Conservation (phyloP, 2,329 filamentous ascomycete genomes). For the Ilyonectria mors-panacis region DNA sequence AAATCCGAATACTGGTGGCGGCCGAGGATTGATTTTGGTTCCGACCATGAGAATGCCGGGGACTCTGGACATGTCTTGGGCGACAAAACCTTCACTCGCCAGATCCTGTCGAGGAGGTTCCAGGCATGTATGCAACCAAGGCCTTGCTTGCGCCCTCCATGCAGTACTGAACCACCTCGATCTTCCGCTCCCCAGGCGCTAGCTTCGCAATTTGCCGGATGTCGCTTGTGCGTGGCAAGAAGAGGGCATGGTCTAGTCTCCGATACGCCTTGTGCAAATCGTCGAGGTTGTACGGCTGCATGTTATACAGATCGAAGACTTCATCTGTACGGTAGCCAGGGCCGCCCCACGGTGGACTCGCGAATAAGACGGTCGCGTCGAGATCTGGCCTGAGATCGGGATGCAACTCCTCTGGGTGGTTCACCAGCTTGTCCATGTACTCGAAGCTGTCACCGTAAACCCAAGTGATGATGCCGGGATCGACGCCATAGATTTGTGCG, state of each 20-base stretch:
- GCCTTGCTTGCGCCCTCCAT: constrained; percentile 92
- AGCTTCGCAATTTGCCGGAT: constrained; percentile 81
- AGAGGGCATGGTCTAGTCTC: constrained; percentile 77
- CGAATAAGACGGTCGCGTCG: constrained; percentile 65
- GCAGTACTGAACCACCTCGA: constrained; percentile 90
- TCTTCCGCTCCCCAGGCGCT: constrained; percentile 65
- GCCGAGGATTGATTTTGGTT: neutral
- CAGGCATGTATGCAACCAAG: constrained; percentile 74
- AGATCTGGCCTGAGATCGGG: constrained; percentile 59
- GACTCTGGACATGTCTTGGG: neutral
- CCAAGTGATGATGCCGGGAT: constrained; percentile 82
- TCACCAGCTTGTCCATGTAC: constrained; percentile 67
- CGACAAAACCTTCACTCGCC: constrained; percentile 18
- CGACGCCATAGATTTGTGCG: constrained; percentile 86
- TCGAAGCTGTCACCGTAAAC: constrained; percentile 90
- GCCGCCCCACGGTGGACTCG: constrained; percentile 74
- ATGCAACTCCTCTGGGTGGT: constrained; percentile 55
- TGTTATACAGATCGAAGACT: constrained; percentile 86
- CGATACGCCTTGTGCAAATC: constrained; percentile 75
- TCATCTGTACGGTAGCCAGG: constrained; percentile 70
- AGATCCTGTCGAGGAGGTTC: constrained; percentile 27
- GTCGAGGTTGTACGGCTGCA: constrained; percentile 87
- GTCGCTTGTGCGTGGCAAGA: constrained; percentile 88
- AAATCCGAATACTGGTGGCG: neutral
- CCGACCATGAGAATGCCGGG: neutral